Base-by-base conservation (phyloP, 495 filamentous ascomycete genomes). In the Podospora comata region DNA sequence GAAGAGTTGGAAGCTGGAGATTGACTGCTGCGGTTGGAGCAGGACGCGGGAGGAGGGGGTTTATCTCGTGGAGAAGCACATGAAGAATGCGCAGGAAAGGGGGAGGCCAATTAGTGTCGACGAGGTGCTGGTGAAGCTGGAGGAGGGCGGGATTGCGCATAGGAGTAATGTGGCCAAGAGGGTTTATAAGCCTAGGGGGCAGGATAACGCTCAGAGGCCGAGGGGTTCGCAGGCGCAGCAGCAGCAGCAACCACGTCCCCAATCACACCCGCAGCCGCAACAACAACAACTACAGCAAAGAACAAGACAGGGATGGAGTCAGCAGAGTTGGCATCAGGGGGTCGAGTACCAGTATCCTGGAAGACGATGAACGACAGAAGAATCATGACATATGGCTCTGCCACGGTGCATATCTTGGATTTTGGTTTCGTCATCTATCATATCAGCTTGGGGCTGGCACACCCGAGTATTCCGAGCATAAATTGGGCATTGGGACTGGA, bases 1-100 rank as follows among this genome's bases (percentile, higher is more conserved):
- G 32, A n/a, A 63, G 30, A 32, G 5, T 2, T 63, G 61, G 61
- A 39, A 1, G 15, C 32, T 63, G 23, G 32, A 62, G n/a, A 27
- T 34, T 20, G 65, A 67, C 39, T 62, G 44, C 19, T 55, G 39
- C 18, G 26, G 61, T 18, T 67, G 26, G 59, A 34, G 32, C 19
- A n/a, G 28, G 18, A 67, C 20, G 16, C 30, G 9, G 60, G 32
- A 56, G 1, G 56, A 19, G 32, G 65, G 11, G 0, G 6, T 16
- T 13, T 18, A 67, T 30, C 23, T 18, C 11, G 23, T 63, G 11
- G 32, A 32, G 32, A 48, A n/a, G 32, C n/a, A 53, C 28, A 48
- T 39, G 61, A 63, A 32, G 16, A 44, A 3, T 2, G 61, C n/a
- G 15, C 18, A 63, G 18, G 32, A 48, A n/a, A 20, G 30, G n/a